Evolutionary conservation across 2,329 filamentous ascomycete species (phyloP).

Genomic region (Gnomoniopsis smithogilvyi): DNA sequence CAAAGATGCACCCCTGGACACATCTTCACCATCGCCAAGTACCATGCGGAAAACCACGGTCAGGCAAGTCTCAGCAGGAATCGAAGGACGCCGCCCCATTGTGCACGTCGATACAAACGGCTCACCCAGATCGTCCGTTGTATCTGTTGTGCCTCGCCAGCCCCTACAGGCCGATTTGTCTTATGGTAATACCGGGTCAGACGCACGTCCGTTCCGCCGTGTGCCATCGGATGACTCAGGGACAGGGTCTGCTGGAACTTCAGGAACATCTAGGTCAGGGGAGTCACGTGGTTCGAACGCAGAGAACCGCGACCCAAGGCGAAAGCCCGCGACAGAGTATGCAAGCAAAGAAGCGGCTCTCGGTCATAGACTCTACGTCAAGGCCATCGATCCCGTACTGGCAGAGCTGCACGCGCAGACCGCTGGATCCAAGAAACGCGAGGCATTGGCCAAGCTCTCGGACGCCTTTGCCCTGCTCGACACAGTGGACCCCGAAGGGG

Average conservation of each 20-base stretch:
- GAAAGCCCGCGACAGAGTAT: slow-evolving; percentile 44
- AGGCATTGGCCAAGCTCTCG: slow-evolving; percentile 77
- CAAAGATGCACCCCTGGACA: slow-evolving; percentile 57
- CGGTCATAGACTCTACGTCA: slow-evolving; percentile 76
- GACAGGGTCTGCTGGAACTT: slow-evolving; percentile 31
- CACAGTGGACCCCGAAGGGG: slow-evolving; percentile 83
- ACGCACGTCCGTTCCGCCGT: slow-evolving; percentile 85
- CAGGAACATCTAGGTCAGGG: slow-evolving; percentile 31
- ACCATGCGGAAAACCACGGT: slow-evolving; percentile 62
- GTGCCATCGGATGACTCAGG: slow-evolving; percentile 68
- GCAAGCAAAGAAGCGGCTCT: slow-evolving; percentile 78
- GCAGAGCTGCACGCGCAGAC: slow-evolving; percentile 85
- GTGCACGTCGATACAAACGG: slow-evolving; percentile 32
- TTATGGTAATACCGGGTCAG: slow-evolving; percentile 90
- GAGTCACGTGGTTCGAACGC: slow-evolving; percentile 42
- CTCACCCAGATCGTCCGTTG: slow-evolving; percentile 40
- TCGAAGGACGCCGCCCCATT: slow-evolving; percentile 18
- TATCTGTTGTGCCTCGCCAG: slow-evolving; percentile 53
- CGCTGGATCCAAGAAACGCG: slow-evolving; percentile 63
- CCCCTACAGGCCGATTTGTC: slow-evolving; percentile 87
- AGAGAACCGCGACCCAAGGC: slow-evolving; percentile 60
- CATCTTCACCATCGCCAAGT: slow-evolving; percentile 47
- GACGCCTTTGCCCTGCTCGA: slow-evolving; percentile 85
- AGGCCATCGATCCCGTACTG: slow-evolving; percentile 77
- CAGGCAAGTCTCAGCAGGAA: slow-evolving; percentile 40